phyloP scores from a whole-genome alignment of 371 early-diverging fungal genomes.

The Batkoa obscura region DNA sequence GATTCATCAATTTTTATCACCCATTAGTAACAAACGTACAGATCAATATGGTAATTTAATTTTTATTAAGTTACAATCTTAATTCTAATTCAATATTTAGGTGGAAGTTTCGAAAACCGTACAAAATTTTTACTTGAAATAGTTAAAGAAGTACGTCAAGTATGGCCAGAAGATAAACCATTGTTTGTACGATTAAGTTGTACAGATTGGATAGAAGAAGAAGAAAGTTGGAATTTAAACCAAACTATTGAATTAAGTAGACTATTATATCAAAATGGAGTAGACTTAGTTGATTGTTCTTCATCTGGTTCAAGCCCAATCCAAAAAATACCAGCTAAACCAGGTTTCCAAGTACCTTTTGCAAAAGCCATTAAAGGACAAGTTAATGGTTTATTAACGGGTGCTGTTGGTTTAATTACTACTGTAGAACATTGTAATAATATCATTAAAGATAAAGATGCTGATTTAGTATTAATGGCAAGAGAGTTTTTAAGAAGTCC shows the following conservation, averaged over 20 bases:
- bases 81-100: background rate
- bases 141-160: conserved; percentile 31
- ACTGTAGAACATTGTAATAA: conserved; percentile 40
- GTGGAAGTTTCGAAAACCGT: conserved; percentile 56
- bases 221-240: conserved; percentile 33
- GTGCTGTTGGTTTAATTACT: conserved; percentile 57
- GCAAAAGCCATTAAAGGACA: conserved; percentile 28
- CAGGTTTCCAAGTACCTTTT: conserved; percentile 54
- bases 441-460: conserved; percentile 34
- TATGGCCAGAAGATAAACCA: conserved; percentile 60
- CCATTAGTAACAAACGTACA: conserved; percentile 57
- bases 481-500: conserved; percentile 56
- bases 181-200: conserved; percentile 63
- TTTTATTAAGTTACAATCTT: background rate
- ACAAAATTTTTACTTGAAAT: conserved; percentile 42
- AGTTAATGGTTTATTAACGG: conserved; percentile 29
- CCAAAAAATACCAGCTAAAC: conserved; percentile 25
- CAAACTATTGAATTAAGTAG: conserved; percentile 38
- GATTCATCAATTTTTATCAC: conserved; percentile 58
- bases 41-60: conserved; percentile 42
- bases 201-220: conserved; percentile 40
- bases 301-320: conserved; percentile 36
- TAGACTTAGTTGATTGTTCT: conserved; percentile 62
- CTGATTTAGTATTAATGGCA: conserved; percentile 53
- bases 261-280: conserved; percentile 33